These are phyloP conservation scores for Hondaea fermentalgiana DNA, from an alignment of 108 stramenopile species.

Conservation along the genomic window DNA sequence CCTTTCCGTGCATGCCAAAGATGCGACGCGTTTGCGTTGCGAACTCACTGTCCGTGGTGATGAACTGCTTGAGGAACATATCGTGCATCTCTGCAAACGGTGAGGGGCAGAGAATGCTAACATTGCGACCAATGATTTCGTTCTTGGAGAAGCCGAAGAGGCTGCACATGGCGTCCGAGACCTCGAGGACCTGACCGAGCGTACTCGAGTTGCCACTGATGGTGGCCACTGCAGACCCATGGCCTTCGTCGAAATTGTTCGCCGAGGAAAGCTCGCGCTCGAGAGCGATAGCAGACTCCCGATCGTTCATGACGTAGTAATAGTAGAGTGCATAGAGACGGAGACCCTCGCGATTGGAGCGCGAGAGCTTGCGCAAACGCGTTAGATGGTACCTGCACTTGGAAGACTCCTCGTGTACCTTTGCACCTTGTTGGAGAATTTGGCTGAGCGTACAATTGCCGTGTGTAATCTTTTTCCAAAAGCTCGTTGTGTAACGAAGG, in stretches of 20 bases:
- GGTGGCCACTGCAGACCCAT: background rate
- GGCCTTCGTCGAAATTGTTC: background rate
- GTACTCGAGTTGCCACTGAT: background rate
- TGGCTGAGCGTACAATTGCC: background rate
- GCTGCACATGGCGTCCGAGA: background rate
- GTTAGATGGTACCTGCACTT: background rate
- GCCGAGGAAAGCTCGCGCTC: background rate
- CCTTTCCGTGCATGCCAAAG: constrained; percentile 12
- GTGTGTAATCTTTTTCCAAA: constrained; percentile 2
- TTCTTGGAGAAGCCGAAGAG: background rate
- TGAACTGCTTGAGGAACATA: background rate
- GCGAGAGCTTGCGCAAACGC: background rate
- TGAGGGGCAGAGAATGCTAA: background rate
- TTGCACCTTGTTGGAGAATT: background rate
- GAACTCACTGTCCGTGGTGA: background rate
- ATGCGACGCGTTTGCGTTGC: background rate
- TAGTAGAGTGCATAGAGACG: background rate
- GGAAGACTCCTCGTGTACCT: constrained; percentile 4
- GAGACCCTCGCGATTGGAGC: background rate
- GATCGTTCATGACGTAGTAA: background rate
- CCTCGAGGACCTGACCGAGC: background rate
- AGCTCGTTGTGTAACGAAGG: background rate
- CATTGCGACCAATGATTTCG: background rate
- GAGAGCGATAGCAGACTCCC: background rate
- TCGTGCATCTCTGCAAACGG: background rate